phyloP scores from a whole-genome alignment of 2,329 filamentous ascomycete species.

The Bipolaris oryzae region DNA sequence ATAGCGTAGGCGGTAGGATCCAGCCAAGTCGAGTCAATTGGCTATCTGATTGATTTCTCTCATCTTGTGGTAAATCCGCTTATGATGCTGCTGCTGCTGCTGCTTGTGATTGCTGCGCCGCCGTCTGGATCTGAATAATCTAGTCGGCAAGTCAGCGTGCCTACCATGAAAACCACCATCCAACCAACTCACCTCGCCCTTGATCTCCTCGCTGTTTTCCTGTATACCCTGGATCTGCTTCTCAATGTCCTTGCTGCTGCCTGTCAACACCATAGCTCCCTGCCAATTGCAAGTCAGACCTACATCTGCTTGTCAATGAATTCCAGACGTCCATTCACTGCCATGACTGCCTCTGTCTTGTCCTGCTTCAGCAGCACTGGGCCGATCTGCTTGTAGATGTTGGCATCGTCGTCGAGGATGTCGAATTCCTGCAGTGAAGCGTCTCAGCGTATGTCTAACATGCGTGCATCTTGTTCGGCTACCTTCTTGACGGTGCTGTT shows the following conservation, averaged over 20 bases:
- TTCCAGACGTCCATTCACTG: slow-evolving; percentile 86
- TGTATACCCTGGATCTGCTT: slow-evolving; percentile 68
- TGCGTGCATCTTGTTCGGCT: slow-evolving; percentile 10
- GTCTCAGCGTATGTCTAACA: slow-evolving; percentile 7
- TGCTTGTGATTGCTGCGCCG: slow-evolving; percentile 34
- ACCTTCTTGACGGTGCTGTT: slow-evolving; percentile 87
- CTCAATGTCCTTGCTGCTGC: slow-evolving; percentile 67
- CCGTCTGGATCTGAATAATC: slow-evolving; percentile 38
- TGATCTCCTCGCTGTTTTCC: slow-evolving; percentile 68
- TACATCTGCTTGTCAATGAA: slow-evolving; percentile 96
- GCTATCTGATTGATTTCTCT: slow-evolving; percentile 9
- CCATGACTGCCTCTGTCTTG: slow-evolving; percentile 84
- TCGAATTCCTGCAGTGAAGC: slow-evolving; percentile 72
- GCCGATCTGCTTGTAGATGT: slow-evolving; percentile 94
- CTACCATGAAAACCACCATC: neutral
- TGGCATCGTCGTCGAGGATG: slow-evolving; percentile 76
- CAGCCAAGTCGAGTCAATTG: neutral
- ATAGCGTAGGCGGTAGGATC: neutral
- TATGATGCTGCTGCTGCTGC: slow-evolving; percentile 20
- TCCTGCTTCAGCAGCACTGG: slow-evolving; percentile 95
- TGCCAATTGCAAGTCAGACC: slow-evolving; percentile 36
- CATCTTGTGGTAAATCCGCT: neutral
- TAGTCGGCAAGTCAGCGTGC: slow-evolving; percentile 14
- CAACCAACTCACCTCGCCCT: slow-evolving; percentile 61
- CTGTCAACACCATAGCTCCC: slow-evolving; percentile 7